Conservation (phyloP, 257 asterid species). For the Solanum lycopersicoides region DNA sequence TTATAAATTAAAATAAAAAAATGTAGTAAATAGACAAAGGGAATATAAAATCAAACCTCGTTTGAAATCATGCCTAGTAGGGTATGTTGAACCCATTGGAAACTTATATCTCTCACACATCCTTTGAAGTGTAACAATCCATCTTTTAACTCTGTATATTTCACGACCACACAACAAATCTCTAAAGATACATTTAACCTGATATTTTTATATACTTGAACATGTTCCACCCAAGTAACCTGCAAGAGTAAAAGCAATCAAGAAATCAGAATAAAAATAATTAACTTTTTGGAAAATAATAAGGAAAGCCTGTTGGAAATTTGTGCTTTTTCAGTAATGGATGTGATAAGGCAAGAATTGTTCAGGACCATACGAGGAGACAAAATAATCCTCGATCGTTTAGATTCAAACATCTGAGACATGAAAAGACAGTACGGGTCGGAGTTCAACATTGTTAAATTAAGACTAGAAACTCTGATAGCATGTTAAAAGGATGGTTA, state of each 20-base stretch:
- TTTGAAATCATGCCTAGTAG: slow-evolving; percentile 30
- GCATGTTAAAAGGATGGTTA: background rate
- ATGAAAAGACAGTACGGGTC: background rate
- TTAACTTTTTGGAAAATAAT: background rate
- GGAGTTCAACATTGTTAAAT: background rate
- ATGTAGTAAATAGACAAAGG: background rate
- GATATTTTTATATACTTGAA: slow-evolving; percentile 49
- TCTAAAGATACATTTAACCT: slow-evolving; percentile 44
- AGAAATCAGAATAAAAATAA: background rate
- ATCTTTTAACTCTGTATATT: slow-evolving; percentile 69
- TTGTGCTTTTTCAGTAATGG: background rate
- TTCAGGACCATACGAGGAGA: background rate
- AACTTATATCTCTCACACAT: slow-evolving; percentile 51
- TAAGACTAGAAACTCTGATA: too few relatives aligned
- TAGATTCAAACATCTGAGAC: background rate
- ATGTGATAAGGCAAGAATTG: background rate
- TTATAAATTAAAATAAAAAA: background rate
- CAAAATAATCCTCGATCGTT: background rate
- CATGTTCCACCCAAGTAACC: slow-evolving; percentile 78
- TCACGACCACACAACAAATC: slow-evolving; percentile 35
- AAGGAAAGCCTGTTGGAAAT: background rate
- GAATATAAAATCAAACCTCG: slow-evolving; percentile 24
- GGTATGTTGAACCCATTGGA: slow-evolving; percentile 16
- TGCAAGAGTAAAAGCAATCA: background rate
- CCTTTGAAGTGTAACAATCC: slow-evolving; percentile 50